Evolutionary conservation across 2,329 filamentous ascomycete genomes (phyloP), one percentile per base, ranked within the genome.

Genomic region (Fusarium lateritium): DNA sequence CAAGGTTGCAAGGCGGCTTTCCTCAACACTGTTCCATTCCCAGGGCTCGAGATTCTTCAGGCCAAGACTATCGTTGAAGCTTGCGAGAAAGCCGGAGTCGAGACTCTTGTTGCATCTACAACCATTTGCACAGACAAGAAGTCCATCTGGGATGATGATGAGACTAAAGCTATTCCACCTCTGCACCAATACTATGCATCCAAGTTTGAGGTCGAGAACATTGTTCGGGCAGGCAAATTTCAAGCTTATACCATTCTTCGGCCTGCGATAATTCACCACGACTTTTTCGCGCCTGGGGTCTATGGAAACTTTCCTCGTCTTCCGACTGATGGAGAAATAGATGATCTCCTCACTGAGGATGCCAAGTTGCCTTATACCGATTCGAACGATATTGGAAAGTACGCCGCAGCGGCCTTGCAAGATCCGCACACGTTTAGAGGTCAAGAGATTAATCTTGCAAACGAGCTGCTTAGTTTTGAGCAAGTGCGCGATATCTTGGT

Each of bases 181-280:
- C 59, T 80, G n/a, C 55, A 42, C 33, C 60, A 21, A 1, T 80
- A 83, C 63, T 83, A 75, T 54, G 52, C 64, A 28, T 81, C 79
- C 47, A 83, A 83, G 70, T 69, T 76, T 2, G 61, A 68, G 0
- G 75, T 82, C 15, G 82, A 83, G 43, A 73, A 77, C 1, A 56
- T 63, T 2, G 76, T 80, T 2, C 76, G 75, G 10, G 19, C 11
- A 2, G 74, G 67, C n/a, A 72, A 69, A 7, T 77, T 79, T 19
- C 50, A 65, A 14, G 57, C 72, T 8, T 79, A 79, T 67, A 79
- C 78, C 0, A 78, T 80, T 46, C 67, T 80, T 14, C 75, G 78
- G 2, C 78, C 79, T 0, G 70, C 67, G 0, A 62, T 77, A 26
- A 73, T 79, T 10, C 72, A 76, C 39, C 45, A 69, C 36, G 75